Base-by-base conservation (phyloP, 371 early-diverging fungal species). In the Apophysomyces variabilis region DNA sequence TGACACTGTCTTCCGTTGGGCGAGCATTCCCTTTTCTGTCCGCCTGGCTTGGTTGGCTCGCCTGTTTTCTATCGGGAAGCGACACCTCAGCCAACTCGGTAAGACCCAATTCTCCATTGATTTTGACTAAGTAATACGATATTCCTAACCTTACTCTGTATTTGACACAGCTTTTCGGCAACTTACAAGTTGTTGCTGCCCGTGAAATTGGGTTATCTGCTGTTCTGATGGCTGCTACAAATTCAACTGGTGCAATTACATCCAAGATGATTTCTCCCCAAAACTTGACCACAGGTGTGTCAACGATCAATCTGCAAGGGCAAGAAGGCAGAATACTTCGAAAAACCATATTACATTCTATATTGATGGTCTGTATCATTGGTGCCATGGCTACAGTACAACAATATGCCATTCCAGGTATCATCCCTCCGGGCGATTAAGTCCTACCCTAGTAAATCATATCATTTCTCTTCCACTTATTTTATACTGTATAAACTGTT, bases 251-350 rank as follows among this genome's bases (percentile, higher is more conserved):
- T 13, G 84, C 80, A 9, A 73, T 83, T 39, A 74, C 74, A 13
- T 73, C 77, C 9, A 83, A 83, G 56, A 80, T 83, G 81, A 79
- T 83, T 16, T 80, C 80, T 0, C 84, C 84, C 7, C 84, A 83
- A 66, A 83, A 79, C 11, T 68, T 83, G 46, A 83, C 79, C 7
- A 83, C 84, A 0, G 84, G 84, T 47, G 84, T 83, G 3, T 72
- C 76, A 5, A 83, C 84, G 3, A 80, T 83, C 64, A 77, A 79
- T 13, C 61, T 83, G 38, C 71, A 62, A 46, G 84, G 84, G n/a
- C 66, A 80, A 62, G 84, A 83, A 67, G 80, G 84, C 1, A 38
- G 46, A 5, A 66, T 83, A 4, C 60, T 83, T 7, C 74, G 84
- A 26, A 66, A 70, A 14, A 83, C 84, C 14, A 76, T 83, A 35